A percentile compares a stretch with the other conserved stretches of the same genome.
Conservation (phyloP, 2,329 filamentous ascomycete species). For the Tricladium varicosporioides region DNA sequence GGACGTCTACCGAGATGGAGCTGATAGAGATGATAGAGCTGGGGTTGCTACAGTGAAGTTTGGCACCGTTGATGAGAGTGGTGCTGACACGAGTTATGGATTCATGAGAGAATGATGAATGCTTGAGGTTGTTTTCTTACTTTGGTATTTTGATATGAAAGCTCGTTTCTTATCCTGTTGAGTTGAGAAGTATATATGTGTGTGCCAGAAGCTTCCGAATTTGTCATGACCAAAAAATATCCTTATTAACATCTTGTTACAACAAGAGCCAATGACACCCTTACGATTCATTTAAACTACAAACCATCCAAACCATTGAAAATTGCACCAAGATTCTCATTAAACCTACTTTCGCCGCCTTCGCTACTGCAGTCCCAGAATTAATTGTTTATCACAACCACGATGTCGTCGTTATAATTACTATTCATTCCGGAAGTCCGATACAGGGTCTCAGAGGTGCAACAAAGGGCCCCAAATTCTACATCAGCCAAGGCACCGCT, state of each 20-base stretch:
- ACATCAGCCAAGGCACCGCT: slow-evolving; percentile 13
- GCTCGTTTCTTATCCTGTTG: background rate
- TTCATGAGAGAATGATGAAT: too few species aligned
- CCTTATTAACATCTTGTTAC: background rate
- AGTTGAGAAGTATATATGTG: background rate
- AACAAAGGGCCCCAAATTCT: slow-evolving; percentile 19
- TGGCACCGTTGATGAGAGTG: too few species aligned
- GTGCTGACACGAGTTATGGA: too few species aligned
- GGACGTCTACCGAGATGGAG: too few species aligned
- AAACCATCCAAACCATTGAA: slow-evolving; percentile 6
- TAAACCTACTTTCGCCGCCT: slow-evolving; percentile 13
- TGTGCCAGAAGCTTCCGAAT: background rate
- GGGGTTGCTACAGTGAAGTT: too few species aligned
- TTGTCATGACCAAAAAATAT: background rate
- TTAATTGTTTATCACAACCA: background rate
- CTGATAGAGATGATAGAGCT: too few species aligned
- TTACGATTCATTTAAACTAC: too few species aligned
- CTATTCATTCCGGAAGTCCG: slow-evolving; percentile 2
- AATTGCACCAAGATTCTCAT: slow-evolving; percentile 20
- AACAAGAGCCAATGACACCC: background rate
- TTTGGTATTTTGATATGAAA: too few species aligned
- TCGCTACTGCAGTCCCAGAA: slow-evolving; percentile 16
- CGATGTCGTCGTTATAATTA: slow-evolving; percentile 4
- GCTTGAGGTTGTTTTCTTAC: too few species aligned
- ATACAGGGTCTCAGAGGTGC: slow-evolving; percentile 11